Evolutionary conservation across 1,284 basidiomycete species (phyloP), one percentile per base, ranked within the genome.

Genomic region (Schizophyllum amplum): DNA sequence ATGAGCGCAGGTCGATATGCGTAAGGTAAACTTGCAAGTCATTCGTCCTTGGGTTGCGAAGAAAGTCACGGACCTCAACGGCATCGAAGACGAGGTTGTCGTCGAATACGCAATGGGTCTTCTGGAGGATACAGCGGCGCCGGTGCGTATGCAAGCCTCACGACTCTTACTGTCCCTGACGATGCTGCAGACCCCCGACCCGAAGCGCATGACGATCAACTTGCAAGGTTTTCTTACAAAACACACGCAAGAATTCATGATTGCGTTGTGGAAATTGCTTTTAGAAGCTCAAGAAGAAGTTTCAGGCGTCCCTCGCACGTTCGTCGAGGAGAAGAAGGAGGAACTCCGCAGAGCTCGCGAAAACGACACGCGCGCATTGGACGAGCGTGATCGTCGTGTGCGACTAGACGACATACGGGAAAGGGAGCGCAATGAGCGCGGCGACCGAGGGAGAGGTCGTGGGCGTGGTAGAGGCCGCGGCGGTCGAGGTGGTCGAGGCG

Each of bases 81-180:
- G 94, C 4, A 86, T 98, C 54, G 96, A 99, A 68, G 96, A 99
- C 70, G 96, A 99, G 67, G 89, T 99, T 46, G 90, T 99, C 25
- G 87, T 97, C 24, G 96, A 98, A 70, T 98, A 97, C 68, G 92
- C 93, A 17, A 90, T 92, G 82, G 92, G 92, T 21, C 78, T 98
- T 50, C 74, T 99, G 5, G 96, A 99, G 69, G 92, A 96, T 64
- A 78, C 84, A 52, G 80, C 82, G 23, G 80, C 88, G 62, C 87
- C 90, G n/a, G 93, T 95, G 62, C 64, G 84, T 72, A 23, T 51
- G 24, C 56, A 21, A 48, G 51, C 20, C 22, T 59, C 52, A 25
- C 54, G 47, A 49, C 46, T n/a, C 7, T 51, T 13, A 1, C 64
- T 42, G 48, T 25, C 15, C 2, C 33, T 55, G 42, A 23, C 22